A percentile compares a stretch with the other conserved stretches of the same genome.
Evolutionary conservation across 108 stramenopile species (phyloP).

Genomic region (Nitzschia sp.): DNA sequence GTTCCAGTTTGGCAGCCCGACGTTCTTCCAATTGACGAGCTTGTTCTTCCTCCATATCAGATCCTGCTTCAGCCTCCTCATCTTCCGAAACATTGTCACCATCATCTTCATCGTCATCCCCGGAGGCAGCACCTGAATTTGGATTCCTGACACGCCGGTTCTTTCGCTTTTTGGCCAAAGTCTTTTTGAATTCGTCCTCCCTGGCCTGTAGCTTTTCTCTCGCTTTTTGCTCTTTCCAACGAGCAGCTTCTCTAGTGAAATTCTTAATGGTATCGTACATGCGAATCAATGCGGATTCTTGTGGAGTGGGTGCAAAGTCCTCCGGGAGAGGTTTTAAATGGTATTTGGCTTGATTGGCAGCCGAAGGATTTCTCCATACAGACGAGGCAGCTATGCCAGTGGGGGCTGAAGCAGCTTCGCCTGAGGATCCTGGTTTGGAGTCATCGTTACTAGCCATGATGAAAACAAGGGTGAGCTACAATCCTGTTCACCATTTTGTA

Average conservation of each 20-base stretch:
- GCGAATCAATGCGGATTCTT: constrained; percentile 62
- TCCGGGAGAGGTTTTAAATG: constrained; percentile 40
- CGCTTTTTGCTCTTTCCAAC: constrained; percentile 70
- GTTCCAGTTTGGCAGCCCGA: constrained; percentile 50
- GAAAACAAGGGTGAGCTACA: too few species aligned
- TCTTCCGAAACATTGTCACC: constrained; percentile 15
- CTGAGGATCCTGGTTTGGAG: background rate
- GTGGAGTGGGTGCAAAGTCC: constrained; percentile 61
- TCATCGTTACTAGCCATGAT: background rate
- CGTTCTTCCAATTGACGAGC: constrained; percentile 22
- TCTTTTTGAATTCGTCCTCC: constrained; percentile 55
- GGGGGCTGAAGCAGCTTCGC: background rate
- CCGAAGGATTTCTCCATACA: constrained; percentile 25
- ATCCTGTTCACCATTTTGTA: too few species aligned
- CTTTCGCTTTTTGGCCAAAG: constrained; percentile 28
- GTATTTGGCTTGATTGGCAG: constrained; percentile 17
- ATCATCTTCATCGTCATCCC: constrained; percentile 30
- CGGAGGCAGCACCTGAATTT: constrained; percentile 8
- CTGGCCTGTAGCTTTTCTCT: constrained; percentile 61
- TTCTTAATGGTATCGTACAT: constrained; percentile 67
- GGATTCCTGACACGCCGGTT: constrained; percentile 28
- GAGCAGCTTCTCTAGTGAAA: constrained; percentile 66
- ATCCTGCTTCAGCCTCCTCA: constrained; percentile 4
- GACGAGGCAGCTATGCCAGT: background rate
- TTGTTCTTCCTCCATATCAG: constrained; percentile 19